phyloP scores from a whole-genome alignment of 164 flowering plant genomes.

The Santalum album region DNA sequence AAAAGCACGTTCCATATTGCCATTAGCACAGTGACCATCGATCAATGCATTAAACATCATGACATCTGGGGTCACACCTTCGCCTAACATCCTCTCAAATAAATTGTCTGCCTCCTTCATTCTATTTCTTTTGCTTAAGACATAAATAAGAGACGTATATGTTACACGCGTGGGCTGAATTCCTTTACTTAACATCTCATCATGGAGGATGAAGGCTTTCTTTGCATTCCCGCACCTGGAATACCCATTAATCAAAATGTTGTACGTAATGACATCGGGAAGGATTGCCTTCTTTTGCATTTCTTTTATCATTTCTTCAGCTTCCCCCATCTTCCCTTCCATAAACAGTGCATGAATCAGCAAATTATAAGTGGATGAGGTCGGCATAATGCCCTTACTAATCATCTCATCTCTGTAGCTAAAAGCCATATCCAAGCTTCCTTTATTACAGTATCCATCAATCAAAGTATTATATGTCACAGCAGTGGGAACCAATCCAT shows the following conservation, averaged over 20 bases:
- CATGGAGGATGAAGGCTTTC: constrained; percentile 56
- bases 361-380: constrained; percentile 58
- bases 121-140: constrained; percentile 41
- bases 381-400: constrained; percentile 43
- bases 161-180: constrained; percentile 54
- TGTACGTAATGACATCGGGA: constrained; percentile 63
- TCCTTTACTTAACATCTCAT: constrained; percentile 54
- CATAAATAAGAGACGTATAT: constrained; percentile 69
- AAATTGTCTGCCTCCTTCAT: constrained; percentile 70
- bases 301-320: constrained; percentile 51
- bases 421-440: constrained; percentile 49
- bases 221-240: constrained; percentile 49
- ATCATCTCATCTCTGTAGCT: constrained; percentile 61
- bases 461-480: constrained; percentile 61
- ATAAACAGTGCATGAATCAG: constrained; percentile 63
- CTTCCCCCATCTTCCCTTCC: constrained; percentile 43
- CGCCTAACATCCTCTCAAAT: constrained; percentile 28
- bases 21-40: constrained; percentile 55
- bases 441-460: constrained; percentile 64
- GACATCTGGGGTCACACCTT: constrained; percentile 58
- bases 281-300: constrained; percentile 39
- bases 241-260: constrained; percentile 73
- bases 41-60: constrained; percentile 63
- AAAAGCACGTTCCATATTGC: constrained; percentile 32
- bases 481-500: constrained; percentile 45